Evolutionary conservation across 2,329 filamentous ascomycete species (phyloP).

Genomic region (Phyllosticta citrichinensis): DNA sequence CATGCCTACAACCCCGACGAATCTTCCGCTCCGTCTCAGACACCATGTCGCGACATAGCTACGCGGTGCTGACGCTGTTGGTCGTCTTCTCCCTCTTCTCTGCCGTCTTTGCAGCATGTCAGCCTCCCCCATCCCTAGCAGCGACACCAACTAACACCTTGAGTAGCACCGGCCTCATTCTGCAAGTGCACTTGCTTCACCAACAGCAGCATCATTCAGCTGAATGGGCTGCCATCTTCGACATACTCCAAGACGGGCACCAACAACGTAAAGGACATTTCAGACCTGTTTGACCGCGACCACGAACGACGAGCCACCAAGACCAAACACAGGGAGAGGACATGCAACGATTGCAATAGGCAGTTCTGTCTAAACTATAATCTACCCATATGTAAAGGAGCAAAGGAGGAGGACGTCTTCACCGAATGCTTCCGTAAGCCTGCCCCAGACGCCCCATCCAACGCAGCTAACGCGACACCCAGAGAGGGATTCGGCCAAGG

Average conservation of each 20-base stretch:
- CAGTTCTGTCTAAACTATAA: slow-evolving; percentile 53
- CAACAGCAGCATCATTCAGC: slow-evolving; percentile 58
- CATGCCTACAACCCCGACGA: not conserved
- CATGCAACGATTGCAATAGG: slow-evolving; percentile 57
- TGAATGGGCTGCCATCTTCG: slow-evolving; percentile 37
- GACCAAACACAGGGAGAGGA: slow-evolving; percentile 24
- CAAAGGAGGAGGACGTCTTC: slow-evolving; percentile 53
- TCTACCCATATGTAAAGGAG: slow-evolving; percentile 50
- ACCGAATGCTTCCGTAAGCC: slow-evolving; percentile 55
- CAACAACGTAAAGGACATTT: slow-evolving; percentile 10
- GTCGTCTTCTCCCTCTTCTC: slow-evolving; percentile 26
- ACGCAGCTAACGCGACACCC: slow-evolving; percentile 5
- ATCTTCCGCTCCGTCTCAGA: not conserved
- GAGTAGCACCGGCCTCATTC: slow-evolving; percentile 48
- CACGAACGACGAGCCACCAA: slow-evolving; percentile 12
- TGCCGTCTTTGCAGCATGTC: slow-evolving; percentile 34
- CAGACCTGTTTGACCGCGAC: slow-evolving; percentile 19
- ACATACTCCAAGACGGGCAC: slow-evolving; percentile 11
- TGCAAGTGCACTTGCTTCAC: slow-evolving; percentile 63
- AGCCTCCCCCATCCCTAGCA: slow-evolving; percentile 12
- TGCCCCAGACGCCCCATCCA: not conserved
- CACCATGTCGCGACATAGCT: slow-evolving; percentile 3
- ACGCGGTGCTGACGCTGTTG: slow-evolving; percentile 1
- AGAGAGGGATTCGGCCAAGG: slow-evolving; percentile 59
- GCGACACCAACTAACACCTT: not conserved